Conservation (phyloP, 2,329 filamentous ascomycete genomes). For the Trichophyton rubrum region DNA sequence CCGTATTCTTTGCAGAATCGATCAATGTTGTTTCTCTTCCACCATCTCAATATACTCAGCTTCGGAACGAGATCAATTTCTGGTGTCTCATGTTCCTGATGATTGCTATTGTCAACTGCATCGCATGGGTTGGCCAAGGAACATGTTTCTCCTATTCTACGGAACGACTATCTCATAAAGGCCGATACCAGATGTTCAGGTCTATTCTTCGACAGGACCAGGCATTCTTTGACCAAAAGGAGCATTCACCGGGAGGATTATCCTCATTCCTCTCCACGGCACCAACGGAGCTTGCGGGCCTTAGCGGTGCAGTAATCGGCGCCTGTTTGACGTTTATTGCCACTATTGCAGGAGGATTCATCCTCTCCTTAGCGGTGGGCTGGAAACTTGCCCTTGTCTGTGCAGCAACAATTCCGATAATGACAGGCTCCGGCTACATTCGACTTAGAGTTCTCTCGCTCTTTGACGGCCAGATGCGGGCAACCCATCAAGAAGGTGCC, state of each 20-base stretch:
- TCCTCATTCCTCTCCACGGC: constrained; percentile 82
- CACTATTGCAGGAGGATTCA: constrained; percentile 62
- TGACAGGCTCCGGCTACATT: constrained; percentile 69
- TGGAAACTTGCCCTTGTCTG: constrained; percentile 84
- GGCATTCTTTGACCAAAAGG: constrained; percentile 47
- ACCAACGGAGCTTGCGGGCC: constrained; percentile 73
- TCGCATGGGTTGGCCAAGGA: constrained; percentile 57
- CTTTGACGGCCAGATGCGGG: constrained; percentile 67
- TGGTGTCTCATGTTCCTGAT: constrained; percentile 85
- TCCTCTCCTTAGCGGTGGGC: constrained; percentile 56
- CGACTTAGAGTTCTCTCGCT: constrained; percentile 71
- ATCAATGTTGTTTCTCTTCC: constrained; percentile 58
- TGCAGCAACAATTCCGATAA: constrained; percentile 61
- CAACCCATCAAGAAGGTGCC: constrained; percentile 65
- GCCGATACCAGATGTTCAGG: constrained; percentile 43
- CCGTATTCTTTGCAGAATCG: constrained; percentile 66
- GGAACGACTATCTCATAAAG: constrained; percentile 37
- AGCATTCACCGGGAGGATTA: constrained; percentile 77
- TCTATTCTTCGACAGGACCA: constrained; percentile 44
- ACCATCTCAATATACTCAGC: constrained; percentile 39
- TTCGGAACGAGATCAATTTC: constrained; percentile 63
- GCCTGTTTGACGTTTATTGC: constrained; percentile 70
- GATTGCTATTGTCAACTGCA: constrained; percentile 60
- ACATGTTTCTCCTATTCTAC: constrained; percentile 70
- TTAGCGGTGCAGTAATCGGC: constrained; percentile 76